These are phyloP conservation scores for Noccaea bulbosa DNA, from an alignment of 345 rosid species.

Conservation along the genomic window DNA sequence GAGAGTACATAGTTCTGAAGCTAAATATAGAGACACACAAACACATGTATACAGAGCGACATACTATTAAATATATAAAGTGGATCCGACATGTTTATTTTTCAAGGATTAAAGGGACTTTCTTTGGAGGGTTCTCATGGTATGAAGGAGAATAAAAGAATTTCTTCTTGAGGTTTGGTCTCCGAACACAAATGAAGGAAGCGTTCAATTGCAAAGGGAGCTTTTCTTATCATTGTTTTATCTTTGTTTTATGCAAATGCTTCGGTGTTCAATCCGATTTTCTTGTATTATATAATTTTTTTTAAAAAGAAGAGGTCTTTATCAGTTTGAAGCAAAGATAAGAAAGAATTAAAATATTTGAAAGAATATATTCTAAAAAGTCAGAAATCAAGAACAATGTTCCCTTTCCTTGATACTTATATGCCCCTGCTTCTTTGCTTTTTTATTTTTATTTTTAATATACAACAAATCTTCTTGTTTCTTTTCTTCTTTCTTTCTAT, in stretches of 20 bases:
- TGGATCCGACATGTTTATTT: constrained; percentile 42
- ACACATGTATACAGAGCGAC: constrained; percentile 17
- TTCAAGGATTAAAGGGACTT: constrained; percentile 28
- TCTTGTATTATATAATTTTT: background rate
- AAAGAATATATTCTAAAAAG: constrained; percentile 40
- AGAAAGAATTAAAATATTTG: constrained; percentile 32
- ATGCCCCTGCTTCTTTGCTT: constrained; percentile 32
- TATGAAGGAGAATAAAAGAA: constrained; percentile 34
- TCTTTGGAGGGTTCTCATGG: constrained; percentile 35
- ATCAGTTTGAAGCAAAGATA: constrained; percentile 38
- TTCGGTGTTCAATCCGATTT: constrained; percentile 20
- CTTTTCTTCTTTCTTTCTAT: background rate
- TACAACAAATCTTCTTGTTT: constrained; percentile 9
- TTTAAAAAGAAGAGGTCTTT: constrained; percentile 38
- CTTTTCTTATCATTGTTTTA: constrained; percentile 1
- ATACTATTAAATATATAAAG: constrained; percentile 35
- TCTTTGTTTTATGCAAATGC: constrained; percentile 20
- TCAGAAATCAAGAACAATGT: constrained; percentile 45
- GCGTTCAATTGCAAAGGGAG: constrained; percentile 20
- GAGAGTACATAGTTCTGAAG: constrained; percentile 1
- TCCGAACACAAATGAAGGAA: constrained; percentile 30
- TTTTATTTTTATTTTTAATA: background rate
- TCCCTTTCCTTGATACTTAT: constrained; percentile 44
- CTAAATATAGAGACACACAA: constrained; percentile 6
- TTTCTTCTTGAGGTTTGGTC: constrained; percentile 32